These are phyloP conservation scores for Septoria linicola DNA, from an alignment of 2,329 filamentous ascomycete species.

Conservation along the genomic window DNA sequence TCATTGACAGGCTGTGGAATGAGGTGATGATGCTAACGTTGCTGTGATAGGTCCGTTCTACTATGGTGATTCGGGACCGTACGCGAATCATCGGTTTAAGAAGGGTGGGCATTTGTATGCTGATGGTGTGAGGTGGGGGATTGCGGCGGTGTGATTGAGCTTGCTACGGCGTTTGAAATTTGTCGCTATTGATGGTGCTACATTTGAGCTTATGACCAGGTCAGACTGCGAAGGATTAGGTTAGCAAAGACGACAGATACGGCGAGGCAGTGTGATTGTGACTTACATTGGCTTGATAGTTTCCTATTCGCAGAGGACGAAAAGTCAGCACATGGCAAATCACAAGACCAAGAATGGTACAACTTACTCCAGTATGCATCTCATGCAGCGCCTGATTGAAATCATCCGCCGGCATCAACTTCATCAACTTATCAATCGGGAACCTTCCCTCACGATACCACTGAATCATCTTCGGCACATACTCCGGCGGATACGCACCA, in stretches of 20 bases:
- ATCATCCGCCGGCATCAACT: constrained; percentile 46
- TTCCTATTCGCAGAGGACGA: constrained; percentile 8
- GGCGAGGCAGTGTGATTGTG: not conserved
- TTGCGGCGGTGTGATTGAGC: too few relatives aligned
- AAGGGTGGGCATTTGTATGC: too few relatives aligned
- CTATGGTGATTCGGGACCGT: too few relatives aligned
- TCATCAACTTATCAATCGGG: constrained; percentile 49
- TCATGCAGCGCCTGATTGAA: constrained; percentile 44
- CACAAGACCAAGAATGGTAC: not conserved
- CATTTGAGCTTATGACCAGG: constrained; percentile 35
- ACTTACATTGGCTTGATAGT: constrained; percentile 44
- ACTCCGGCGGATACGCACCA: constrained; percentile 44
- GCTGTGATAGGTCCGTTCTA: too few relatives aligned
- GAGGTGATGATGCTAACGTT: too few relatives aligned
- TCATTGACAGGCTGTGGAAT: too few relatives aligned
- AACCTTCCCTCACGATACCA: constrained; percentile 52
- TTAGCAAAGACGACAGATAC: not conserved
- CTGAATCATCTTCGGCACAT: constrained; percentile 50
- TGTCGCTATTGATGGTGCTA: not conserved
- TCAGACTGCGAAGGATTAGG: constrained; percentile 23
- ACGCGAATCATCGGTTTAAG: too few relatives aligned
- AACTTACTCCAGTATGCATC: constrained; percentile 39
- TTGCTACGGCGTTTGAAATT: too few relatives aligned
- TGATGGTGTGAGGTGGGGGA: not conserved
- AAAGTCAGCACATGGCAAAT: constrained; percentile 5